These are phyloP conservation scores for Salix viminalis DNA, from an alignment of 345 rosid species.

Conservation along the genomic window DNA sequence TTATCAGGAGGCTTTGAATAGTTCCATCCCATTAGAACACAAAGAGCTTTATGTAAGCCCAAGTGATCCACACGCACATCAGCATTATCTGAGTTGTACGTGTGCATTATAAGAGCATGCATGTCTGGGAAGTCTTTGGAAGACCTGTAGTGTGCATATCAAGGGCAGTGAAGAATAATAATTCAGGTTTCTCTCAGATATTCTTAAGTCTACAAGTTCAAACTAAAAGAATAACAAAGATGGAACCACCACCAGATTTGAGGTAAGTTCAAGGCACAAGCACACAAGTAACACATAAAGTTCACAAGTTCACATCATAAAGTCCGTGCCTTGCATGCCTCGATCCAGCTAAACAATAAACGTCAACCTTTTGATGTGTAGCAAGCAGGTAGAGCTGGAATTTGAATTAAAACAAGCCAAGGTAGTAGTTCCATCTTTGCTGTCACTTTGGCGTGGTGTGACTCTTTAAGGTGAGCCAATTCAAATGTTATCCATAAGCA, in stretches of 20 bases:
- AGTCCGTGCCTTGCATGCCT: background rate
- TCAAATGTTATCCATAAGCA: background rate
- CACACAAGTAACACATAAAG: background rate
- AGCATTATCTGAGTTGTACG: conserved; percentile 76
- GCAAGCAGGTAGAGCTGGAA: background rate
- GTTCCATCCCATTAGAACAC: conserved; percentile 96
- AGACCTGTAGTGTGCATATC: conserved; percentile 76
- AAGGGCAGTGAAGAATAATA: conserved; percentile 55
- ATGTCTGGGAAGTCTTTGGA: conserved; percentile 78
- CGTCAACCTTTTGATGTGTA: background rate
- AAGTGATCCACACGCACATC: conserved; percentile 79
- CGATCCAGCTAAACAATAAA: background rate
- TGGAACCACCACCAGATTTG: conserved; percentile 10
- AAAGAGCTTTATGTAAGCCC: conserved; percentile 94
- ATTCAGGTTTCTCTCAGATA: conserved; percentile 43
- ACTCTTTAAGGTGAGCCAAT: background rate
- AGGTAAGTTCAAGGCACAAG: background rate
- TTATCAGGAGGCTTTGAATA: conserved; percentile 77
- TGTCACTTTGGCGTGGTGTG: background rate
- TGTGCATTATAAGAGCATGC: conserved; percentile 90
- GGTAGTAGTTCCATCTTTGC: background rate
- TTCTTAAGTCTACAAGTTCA: conserved; percentile 26
- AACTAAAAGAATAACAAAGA: conserved; percentile 21
- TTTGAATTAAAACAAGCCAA: background rate
- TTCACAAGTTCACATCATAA: background rate